phyloP scores from a whole-genome alignment of 306 rosid genomes.

The Quercus bicolor region DNA sequence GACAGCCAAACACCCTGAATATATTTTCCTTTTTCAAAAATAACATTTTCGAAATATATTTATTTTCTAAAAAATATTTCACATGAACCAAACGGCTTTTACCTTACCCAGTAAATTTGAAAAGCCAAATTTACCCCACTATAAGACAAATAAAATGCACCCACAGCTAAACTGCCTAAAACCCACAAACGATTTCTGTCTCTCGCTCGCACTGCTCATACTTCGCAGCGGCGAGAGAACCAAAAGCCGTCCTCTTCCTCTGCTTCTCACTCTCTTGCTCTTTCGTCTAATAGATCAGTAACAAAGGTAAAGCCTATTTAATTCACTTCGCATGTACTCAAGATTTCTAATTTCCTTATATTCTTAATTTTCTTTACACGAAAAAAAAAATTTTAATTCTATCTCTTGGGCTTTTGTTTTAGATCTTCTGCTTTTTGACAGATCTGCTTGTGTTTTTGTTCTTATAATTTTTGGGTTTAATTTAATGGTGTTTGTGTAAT shows the following conservation, averaged over 20 bases:
- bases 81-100: too few relatives aligned
- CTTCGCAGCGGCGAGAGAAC: slow-evolving; percentile 29
- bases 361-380: background rate
- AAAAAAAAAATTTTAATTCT: background rate
- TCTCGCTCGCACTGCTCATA: background rate
- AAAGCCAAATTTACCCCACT: too few relatives aligned
- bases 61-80: too few relatives aligned
- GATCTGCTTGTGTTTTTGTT: slow-evolving; percentile 1
- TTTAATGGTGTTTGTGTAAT: background rate
- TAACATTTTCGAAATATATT: too few relatives aligned
- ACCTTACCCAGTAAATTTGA: too few relatives aligned
- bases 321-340: background rate
- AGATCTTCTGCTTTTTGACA: slow-evolving; percentile 31
- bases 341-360: background rate
- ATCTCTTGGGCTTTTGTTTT: background rate
- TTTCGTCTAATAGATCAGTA: slow-evolving; percentile 20
- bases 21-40: too few relatives aligned
- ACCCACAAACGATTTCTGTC: background rate
- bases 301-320: slow-evolving; percentile 20
- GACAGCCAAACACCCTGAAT: too few relatives aligned
- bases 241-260: background rate
- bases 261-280: background rate
- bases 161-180: background rate
- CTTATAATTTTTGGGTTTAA: background rate
- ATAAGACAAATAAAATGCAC: background rate